phyloP scores from a whole-genome alignment of 176 grass and related monocot genomes.

The Oropetium thomaeum region DNA sequence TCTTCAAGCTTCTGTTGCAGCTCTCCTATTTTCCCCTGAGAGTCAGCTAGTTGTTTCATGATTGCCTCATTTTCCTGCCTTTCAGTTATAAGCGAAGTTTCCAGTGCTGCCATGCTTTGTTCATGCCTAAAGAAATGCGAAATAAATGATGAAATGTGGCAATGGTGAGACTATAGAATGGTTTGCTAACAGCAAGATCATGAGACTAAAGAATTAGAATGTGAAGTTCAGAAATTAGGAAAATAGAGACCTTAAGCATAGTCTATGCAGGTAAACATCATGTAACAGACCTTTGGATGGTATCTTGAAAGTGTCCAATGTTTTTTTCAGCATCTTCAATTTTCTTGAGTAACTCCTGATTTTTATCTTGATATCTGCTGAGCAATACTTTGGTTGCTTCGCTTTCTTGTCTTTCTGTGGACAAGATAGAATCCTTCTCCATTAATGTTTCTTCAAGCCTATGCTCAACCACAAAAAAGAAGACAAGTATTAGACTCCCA shows the following conservation, averaged over 20 bases:
- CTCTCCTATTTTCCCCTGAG: slow-evolving; percentile 46
- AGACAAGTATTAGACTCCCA: slow-evolving; percentile 19
- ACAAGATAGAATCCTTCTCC: slow-evolving; percentile 57
- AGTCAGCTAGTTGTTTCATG: slow-evolving; percentile 49
- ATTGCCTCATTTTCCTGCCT: slow-evolving; percentile 48
- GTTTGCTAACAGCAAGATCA: slow-evolving; percentile 30
- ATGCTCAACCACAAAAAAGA: slow-evolving; percentile 24
- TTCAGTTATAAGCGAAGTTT: slow-evolving; percentile 53
- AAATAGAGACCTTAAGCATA: slow-evolving; percentile 4
- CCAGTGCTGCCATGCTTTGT: slow-evolving; percentile 41
- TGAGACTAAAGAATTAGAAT: neutral
- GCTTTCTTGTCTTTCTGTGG: slow-evolving; percentile 52
- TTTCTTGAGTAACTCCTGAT: slow-evolving; percentile 48
- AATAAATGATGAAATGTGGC: slow-evolving; percentile 27
- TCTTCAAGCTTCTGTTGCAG: slow-evolving; percentile 62
- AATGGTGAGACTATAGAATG: slow-evolving; percentile 9
- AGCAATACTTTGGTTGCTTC: slow-evolving; percentile 63
- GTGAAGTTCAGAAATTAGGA: slow-evolving; percentile 6
- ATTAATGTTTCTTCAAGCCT: slow-evolving; percentile 84
- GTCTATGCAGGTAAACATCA: slow-evolving; percentile 16
- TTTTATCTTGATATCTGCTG: slow-evolving; percentile 49
- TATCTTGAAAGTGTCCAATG: slow-evolving; percentile 54
- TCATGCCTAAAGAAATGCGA: slow-evolving; percentile 48
- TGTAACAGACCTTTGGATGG: slow-evolving; percentile 50
- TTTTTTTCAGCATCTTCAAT: slow-evolving; percentile 57